Evolutionary conservation across 805 yeast genomes (phyloP), one percentile per base, ranked within the genome.

Genomic region (Kregervanrija pseudodelftensis): DNA sequence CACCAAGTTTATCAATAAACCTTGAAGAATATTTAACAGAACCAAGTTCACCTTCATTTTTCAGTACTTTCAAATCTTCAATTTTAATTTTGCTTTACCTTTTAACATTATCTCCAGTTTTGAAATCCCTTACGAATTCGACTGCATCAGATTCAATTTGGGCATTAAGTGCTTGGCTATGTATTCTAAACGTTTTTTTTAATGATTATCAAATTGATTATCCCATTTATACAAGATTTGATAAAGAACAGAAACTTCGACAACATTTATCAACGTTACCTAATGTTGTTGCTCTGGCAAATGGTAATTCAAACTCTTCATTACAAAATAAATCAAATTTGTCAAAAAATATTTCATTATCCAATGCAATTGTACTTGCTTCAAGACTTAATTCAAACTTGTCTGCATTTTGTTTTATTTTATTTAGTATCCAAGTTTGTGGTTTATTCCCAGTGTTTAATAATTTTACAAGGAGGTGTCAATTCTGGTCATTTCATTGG

Each of bases 111-210:
- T 85, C 97, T 0, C 99, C 99, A 0, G 91, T 93, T 1, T 72
- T 93, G 41, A 84, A 86, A 53, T 88, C 96, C 0, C 70, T 93
- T 37, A 88, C 96, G 0, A 79, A 80, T 55, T 84, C 96, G 0
- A 88, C 96, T 0, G 79, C 96, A 0, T 83, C 93, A 0, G 98
- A 93, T 66, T 87, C 96, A 12, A 88, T 93, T 48, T 91, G 98
- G 97, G 89, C 95, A 0, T 64, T 93, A 4, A 78, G 95, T 8
- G 79, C 82, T 39, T 83, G 96, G 80, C 68, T 93, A 12, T 80
- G 85, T 31, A 53, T 87, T 10, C 66, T 80, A 37, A 88, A 88
- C 55, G 66, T 89, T 3, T 57, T 81, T 22, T 71, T 80, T 53
- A 80, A 82, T 57, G 86, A 86, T 63, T 82, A 84, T 60, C 73